phyloP scores from a whole-genome alignment of 306 rosid genomes.

The Prunus salicina region DNA sequence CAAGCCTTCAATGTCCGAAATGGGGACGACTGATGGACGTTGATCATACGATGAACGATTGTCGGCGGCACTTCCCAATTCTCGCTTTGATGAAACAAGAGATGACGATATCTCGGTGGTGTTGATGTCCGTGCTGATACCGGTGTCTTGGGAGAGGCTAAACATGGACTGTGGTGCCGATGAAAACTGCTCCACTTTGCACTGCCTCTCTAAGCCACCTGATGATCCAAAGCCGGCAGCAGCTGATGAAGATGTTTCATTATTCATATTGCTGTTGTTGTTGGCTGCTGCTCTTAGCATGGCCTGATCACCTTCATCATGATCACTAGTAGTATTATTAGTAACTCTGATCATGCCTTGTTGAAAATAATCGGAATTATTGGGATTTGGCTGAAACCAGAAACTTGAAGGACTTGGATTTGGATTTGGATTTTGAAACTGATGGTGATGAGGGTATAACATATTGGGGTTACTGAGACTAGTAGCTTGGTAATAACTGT shows the following conservation, averaged over 20 bases:
- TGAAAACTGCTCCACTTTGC: conserved; percentile 68
- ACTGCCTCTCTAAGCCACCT: conserved; percentile 25
- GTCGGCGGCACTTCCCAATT: conserved; percentile 19
- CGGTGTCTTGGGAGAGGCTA: conserved; percentile 64
- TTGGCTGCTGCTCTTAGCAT: neutral
- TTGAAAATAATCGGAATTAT: conserved; percentile 27
- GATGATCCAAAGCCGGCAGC: neutral
- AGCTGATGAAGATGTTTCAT: neutral
- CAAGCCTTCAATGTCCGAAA: conserved; percentile 50
- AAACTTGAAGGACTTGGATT: neutral
- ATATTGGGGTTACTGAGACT: conserved; percentile 17
- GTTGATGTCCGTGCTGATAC: conserved; percentile 63
- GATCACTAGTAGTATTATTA: neutral
- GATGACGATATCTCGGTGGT: conserved; percentile 56
- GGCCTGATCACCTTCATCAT: neutral
- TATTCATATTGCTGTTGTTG: neutral
- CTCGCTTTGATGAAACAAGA: conserved; percentile 50
- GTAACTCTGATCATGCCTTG: conserved; percentile 13
- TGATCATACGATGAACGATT: conserved; percentile 30
- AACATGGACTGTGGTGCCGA: conserved; percentile 57
- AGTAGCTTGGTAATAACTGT: conserved; percentile 9
- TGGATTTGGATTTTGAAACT: conserved; percentile 19
- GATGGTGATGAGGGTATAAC: conserved; percentile 11
- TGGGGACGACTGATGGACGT: conserved; percentile 29
- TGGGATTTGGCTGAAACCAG: conserved; percentile 25